phyloP scores from a whole-genome alignment of 148 eudicot genomes.

The Nepenthes gracilis region DNA sequence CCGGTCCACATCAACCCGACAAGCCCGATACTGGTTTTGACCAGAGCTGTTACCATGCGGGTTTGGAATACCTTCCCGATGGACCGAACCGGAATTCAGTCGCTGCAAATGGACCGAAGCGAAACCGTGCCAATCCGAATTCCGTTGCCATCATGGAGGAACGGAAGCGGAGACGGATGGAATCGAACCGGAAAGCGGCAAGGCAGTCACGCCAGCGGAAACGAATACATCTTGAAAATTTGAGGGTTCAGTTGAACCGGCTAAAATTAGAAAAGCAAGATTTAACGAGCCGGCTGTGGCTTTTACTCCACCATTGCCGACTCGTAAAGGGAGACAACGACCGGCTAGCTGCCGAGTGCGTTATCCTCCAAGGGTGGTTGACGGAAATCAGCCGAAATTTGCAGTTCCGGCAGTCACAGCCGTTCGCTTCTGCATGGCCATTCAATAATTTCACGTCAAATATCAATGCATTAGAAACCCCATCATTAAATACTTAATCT shows the following conservation, averaged over 20 bases:
- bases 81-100: conserved; percentile 4
- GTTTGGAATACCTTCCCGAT: conserved; percentile 8
- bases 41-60: conserved; percentile 6
- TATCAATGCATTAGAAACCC: too few species aligned
- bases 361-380: conserved; percentile 26
- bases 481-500: too few species aligned
- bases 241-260: conserved; percentile 28
- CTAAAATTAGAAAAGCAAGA: conserved; percentile 26
- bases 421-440: conserved; percentile 11
- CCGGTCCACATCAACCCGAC: neutral
- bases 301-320: conserved; percentile 16
- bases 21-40: conserved; percentile 1
- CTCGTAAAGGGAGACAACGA: conserved; percentile 27
- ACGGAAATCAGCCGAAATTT: conserved; percentile 22
- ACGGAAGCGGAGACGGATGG: conserved; percentile 42
- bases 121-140: too few species aligned
- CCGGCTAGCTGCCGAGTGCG: conserved; percentile 19
- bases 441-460: neutral
- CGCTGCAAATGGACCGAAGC: conserved; percentile 2
- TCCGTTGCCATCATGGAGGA: conserved; percentile 17
- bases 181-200: conserved; percentile 48
- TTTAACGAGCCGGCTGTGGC: conserved; percentile 24
- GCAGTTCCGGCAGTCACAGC: conserved; percentile 16
- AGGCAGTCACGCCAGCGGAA: conserved; percentile 54
- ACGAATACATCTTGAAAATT: conserved; percentile 36